Conservation (phyloP, 768 basidiomycete species). For the Hericium rajendrae region DNA sequence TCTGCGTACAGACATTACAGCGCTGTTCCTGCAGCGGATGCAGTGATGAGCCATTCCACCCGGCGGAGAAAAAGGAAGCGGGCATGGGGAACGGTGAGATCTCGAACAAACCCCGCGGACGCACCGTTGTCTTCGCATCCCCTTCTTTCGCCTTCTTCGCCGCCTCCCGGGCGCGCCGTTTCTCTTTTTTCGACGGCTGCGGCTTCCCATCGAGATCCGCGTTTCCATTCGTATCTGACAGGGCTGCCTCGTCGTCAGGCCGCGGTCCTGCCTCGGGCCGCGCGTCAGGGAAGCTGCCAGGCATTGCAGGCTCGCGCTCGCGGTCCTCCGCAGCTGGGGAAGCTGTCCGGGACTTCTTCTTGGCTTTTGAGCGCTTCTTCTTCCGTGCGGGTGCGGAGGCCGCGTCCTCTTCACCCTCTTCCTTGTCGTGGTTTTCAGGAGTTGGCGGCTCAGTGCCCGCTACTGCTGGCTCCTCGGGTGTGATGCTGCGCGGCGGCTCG, state of each 20-base stretch:
- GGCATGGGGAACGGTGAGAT: neutral
- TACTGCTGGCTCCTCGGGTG: neutral
- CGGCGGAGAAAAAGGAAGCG: neutral
- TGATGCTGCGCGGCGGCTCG: neutral
- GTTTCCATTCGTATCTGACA: conserved; percentile 2
- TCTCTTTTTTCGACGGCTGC: conserved; percentile 68
- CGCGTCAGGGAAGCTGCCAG: neutral
- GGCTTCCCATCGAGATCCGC: conserved; percentile 9
- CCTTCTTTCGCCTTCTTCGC: conserved; percentile 45
- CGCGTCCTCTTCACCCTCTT: neutral
- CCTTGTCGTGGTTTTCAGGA: neutral
- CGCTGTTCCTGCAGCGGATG: conserved; percentile 16
- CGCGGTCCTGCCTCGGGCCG: neutral
- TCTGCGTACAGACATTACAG: conserved; percentile 62
- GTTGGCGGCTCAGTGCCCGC: neutral
- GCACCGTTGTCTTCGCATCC: conserved; percentile 4
- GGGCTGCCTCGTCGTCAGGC: conserved; percentile 7
- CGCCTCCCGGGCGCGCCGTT: conserved; percentile 64
- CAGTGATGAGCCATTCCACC: neutral
- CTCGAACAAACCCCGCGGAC: conserved; percentile 1
- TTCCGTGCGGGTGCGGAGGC: conserved; percentile 5
- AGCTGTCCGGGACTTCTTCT: conserved; percentile 12
- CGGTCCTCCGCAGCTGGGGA: neutral
- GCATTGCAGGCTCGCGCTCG: neutral
- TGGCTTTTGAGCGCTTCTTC: conserved; percentile 10